A percentile compares a stretch with the other conserved stretches of the same genome.
These are phyloP conservation scores for Akanthomyces muscarius DNA, from an alignment of 2,329 filamentous ascomycete genomes.

Conservation along the genomic window DNA sequence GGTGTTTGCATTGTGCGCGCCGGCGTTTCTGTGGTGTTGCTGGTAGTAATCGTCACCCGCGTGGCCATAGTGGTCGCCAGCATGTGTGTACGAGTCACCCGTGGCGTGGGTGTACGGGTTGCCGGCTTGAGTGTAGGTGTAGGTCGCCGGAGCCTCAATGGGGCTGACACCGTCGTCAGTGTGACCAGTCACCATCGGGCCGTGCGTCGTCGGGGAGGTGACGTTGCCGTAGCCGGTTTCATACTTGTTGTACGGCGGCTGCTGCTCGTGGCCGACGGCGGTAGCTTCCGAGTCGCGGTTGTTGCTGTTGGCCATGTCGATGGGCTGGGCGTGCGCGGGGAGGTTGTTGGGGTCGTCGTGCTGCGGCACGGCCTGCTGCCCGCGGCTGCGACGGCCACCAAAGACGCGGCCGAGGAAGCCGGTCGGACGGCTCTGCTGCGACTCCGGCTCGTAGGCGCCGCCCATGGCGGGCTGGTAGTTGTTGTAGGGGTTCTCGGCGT, in stretches of 20 bases:
- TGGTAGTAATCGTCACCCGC: constrained; percentile 9
- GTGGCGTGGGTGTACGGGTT: constrained; percentile 1
- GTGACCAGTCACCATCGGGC: not conserved
- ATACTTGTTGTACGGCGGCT: constrained; percentile 27
- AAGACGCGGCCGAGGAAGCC: constrained; percentile 35
- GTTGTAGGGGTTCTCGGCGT: constrained; percentile 23
- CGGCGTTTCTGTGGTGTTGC: not conserved
- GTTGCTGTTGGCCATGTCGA: constrained; percentile 32
- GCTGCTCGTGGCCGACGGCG: constrained; percentile 28
- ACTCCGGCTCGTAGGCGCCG: constrained; percentile 48
- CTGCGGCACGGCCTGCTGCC: constrained; percentile 14
- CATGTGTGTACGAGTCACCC: constrained; percentile 12
- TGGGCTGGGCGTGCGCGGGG: constrained; percentile 38
- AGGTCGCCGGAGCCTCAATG: not conserved
- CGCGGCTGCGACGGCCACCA: constrained; percentile 21
- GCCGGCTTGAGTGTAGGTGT: not conserved
- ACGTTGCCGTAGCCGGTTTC: constrained; percentile 19
- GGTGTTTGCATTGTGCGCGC: not conserved
- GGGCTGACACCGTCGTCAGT: not conserved
- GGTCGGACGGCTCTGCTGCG: constrained; percentile 21
- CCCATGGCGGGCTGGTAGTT: constrained; percentile 43
- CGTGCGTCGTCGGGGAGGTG: not conserved
- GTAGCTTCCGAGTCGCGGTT: constrained; percentile 40
- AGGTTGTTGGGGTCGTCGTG: constrained; percentile 31
- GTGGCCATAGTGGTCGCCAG: constrained; percentile 15